phyloP scores from a whole-genome alignment of 441 rosid species.

The Arabidopsis lyrata region DNA sequence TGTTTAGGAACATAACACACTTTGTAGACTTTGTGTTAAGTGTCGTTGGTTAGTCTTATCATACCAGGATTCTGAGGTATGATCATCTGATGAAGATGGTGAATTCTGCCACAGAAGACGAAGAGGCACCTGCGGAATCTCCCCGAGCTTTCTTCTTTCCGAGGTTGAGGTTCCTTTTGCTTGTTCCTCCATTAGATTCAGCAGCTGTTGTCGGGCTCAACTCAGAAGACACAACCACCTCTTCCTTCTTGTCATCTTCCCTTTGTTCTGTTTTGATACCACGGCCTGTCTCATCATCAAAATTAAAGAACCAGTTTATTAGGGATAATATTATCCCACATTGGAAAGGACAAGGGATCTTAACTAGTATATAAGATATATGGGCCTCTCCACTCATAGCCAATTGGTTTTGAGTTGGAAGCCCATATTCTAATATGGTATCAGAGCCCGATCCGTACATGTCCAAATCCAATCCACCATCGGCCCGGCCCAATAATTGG shows the following conservation, averaged over 20 bases:
- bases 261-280: slow-evolving; percentile 14
- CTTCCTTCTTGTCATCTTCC: background rate
- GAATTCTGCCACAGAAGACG: background rate
- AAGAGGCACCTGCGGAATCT: background rate
- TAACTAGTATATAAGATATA: no score
- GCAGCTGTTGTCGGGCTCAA: background rate
- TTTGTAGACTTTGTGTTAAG: no score
- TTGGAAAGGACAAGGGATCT: no score
- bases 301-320: slow-evolving; percentile 4
- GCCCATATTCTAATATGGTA: no score
- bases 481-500: no score
- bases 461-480: no score
- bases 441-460: no score
- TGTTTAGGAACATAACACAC: background rate
- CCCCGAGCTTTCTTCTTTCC: background rate
- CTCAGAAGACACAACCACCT: background rate
- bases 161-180: background rate
- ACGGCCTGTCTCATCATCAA: slow-evolving; percentile 27
- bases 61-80: background rate
- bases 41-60: background rate
- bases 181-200: background rate
- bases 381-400: no score
- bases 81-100: background rate
- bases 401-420: no score
- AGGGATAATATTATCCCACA: no score